Percentiles rank a stretch among this genome's conserved stretches.
Evolutionary conservation across 768 basidiomycete species (phyloP).

Genomic region (Tubosaeta brunneosetosa): DNA sequence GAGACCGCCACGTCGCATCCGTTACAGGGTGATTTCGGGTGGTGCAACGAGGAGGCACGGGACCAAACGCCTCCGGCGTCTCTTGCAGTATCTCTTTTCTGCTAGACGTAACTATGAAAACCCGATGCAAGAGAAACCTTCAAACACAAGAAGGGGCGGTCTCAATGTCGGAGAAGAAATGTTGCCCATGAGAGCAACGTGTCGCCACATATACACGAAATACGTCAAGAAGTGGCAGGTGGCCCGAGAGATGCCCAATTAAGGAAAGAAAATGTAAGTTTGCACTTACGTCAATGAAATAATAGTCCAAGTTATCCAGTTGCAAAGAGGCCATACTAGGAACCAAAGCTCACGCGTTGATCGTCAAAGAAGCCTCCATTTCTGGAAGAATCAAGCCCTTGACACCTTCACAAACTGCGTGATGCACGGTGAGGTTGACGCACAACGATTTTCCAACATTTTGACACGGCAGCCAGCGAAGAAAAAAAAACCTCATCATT

Average conservation of each 20-base stretch:
- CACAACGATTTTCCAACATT: slow-evolving; percentile 1
- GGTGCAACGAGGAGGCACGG: neutral
- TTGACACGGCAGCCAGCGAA: neutral
- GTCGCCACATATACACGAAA: slow-evolving; percentile 2
- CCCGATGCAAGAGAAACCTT: slow-evolving; percentile 8
- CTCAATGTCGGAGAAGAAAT: slow-evolving; percentile 1
- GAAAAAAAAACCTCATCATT: neutral
- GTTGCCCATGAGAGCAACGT: slow-evolving; percentile 14
- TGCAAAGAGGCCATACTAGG: slow-evolving; percentile 17
- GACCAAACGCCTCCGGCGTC: slow-evolving; percentile 14
- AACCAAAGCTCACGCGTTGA: slow-evolving; percentile 26
- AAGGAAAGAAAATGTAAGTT: slow-evolving; percentile 1
- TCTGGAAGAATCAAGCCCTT: slow-evolving; percentile 21
- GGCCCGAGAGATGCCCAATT: neutral
- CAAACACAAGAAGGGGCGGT: slow-evolving; percentile 2
- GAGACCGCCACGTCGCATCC: slow-evolving; percentile 18
- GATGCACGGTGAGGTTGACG: slow-evolving; percentile 3
- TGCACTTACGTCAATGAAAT: slow-evolving; percentile 10
- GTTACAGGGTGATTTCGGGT: slow-evolving; percentile 9
- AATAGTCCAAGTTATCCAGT: slow-evolving; percentile 3
- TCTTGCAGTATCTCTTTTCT: slow-evolving; percentile 1
- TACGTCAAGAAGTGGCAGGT: slow-evolving; percentile 20
- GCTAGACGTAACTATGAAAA: slow-evolving; percentile 6
- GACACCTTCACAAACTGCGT: slow-evolving; percentile 14
- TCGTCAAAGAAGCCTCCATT: slow-evolving; percentile 21